Evolutionary conservation across 1,139 yeast species (phyloP).

Genomic region (Starmera stellimalicola): DNA sequence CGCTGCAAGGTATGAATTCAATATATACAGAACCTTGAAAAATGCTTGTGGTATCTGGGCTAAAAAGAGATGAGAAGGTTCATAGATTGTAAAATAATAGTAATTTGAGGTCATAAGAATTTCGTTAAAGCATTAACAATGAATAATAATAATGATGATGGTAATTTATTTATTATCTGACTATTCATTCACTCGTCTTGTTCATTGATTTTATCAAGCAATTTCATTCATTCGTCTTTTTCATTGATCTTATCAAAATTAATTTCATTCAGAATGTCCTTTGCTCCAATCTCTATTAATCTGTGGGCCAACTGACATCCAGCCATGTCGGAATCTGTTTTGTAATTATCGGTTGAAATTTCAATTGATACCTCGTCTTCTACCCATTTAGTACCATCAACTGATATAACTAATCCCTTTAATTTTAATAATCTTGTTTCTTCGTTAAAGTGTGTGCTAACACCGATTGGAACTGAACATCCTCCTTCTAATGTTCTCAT

Average conservation of each 20-base stretch:
- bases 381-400: slow-evolving; percentile 68
- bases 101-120: neutral
- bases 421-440: slow-evolving; percentile 35
- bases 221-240: slow-evolving; percentile 16
- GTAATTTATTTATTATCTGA: too few species aligned
- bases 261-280: slow-evolving; percentile 68
- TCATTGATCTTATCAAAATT: slow-evolving; percentile 52
- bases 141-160: neutral
- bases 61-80: too few species aligned
- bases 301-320: slow-evolving; percentile 65
- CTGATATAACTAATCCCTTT: slow-evolving; percentile 72
- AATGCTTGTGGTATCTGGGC: too few species aligned
- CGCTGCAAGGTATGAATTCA: too few species aligned
- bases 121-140: neutral
- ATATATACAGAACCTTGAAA: too few species aligned
- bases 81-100: too few species aligned
- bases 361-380: slow-evolving; percentile 28
- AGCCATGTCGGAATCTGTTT: slow-evolving; percentile 57
- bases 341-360: slow-evolving; percentile 17
- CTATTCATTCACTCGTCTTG: too few species aligned
- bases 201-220: neutral
- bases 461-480: slow-evolving; percentile 96
- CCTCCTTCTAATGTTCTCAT: slow-evolving; percentile 94
- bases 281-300: slow-evolving; percentile 73
- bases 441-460: slow-evolving; percentile 48